Conservation (phyloP, 2,329 filamentous ascomycete species). For the Colletotrichum tanaceti region DNA sequence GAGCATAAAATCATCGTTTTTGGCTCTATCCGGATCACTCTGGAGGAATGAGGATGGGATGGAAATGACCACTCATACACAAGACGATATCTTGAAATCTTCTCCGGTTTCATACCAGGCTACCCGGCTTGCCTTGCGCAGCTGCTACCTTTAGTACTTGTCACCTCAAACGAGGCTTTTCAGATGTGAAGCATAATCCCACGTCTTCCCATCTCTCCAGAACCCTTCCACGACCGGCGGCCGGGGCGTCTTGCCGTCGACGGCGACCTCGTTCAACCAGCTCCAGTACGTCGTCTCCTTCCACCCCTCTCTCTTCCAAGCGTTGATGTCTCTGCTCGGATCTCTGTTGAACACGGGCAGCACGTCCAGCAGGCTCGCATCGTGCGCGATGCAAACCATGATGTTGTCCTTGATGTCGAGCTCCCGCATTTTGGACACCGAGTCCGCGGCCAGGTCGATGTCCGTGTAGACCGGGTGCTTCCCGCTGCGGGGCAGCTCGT, state of each 20-base stretch:
- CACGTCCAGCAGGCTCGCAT: conserved; percentile 28
- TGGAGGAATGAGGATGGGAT: no score
- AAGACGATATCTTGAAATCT: no score
- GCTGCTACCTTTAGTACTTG: no score
- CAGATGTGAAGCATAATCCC: conserved; percentile 29
- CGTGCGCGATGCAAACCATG: conserved; percentile 38
- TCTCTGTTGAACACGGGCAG: conserved; percentile 35
- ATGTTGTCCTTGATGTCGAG: conserved; percentile 32
- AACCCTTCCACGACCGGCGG: conserved; percentile 30
- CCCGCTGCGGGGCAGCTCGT: conserved; percentile 5
- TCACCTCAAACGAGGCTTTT: not conserved
- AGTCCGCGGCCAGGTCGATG: conserved; percentile 10
- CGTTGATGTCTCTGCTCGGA: conserved; percentile 23
- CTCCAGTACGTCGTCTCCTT: conserved; percentile 36
- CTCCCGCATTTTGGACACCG: conserved; percentile 35
- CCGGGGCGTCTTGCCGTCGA: conserved; percentile 17
- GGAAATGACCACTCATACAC: no score
- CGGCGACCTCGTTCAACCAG: conserved; percentile 34
- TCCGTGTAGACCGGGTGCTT: conserved; percentile 33
- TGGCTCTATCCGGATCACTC: no score
- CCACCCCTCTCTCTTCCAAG: conserved; percentile 28
- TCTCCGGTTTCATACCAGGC: no score
- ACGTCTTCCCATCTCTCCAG: conserved; percentile 32
- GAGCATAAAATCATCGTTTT: no score
- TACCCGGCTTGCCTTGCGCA: no score